Percentiles rank a stretch among this genome's conserved stretches.
Evolutionary conservation across 108 stramenopile species (phyloP).

Genomic region (Bacterosira constricta): DNA sequence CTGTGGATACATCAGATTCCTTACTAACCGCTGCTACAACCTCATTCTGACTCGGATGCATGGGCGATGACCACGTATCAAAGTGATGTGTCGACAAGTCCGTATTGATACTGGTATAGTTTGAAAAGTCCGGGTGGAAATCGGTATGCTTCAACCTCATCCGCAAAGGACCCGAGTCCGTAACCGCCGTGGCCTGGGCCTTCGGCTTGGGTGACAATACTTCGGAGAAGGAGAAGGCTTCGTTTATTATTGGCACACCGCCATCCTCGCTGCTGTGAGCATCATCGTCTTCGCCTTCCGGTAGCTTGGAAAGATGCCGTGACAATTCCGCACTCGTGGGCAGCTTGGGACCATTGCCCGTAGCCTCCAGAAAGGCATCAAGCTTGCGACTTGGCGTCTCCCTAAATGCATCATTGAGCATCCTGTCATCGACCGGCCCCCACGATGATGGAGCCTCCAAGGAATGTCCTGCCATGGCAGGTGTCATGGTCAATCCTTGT

Average conservation of each 20-base stretch:
- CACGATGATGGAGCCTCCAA: slow-evolving; percentile 20
- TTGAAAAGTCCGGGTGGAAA: no score
- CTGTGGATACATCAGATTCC: no score
- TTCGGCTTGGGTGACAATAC: slow-evolving; percentile 22
- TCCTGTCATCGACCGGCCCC: slow-evolving; percentile 17
- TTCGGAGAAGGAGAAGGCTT: slow-evolving; percentile 42
- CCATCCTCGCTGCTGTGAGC: not conserved
- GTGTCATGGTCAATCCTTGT: slow-evolving; percentile 34
- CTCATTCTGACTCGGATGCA: no score
- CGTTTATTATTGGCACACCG: slow-evolving; percentile 4
- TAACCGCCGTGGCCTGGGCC: slow-evolving; percentile 21
- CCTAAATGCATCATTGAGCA: slow-evolving; percentile 25
- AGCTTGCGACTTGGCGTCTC: slow-evolving; percentile 30
- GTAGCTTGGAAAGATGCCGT: not conserved
- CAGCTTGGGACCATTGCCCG: slow-evolving; percentile 13
- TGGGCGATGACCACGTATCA: slow-evolving; percentile 45
- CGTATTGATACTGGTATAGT: no score
- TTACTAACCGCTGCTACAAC: no score
- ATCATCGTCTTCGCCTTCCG: not conserved
- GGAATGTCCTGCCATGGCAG: slow-evolving; percentile 12
- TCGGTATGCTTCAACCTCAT: slow-evolving; percentile 37
- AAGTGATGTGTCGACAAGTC: slow-evolving; percentile 48
- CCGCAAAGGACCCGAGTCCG: slow-evolving; percentile 41
- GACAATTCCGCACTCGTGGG: slow-evolving; percentile 32
- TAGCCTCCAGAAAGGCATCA: slow-evolving; percentile 23